Conservation (phyloP, 2,329 filamentous ascomycete species). For the Aspergillus novoparasiticus region DNA sequence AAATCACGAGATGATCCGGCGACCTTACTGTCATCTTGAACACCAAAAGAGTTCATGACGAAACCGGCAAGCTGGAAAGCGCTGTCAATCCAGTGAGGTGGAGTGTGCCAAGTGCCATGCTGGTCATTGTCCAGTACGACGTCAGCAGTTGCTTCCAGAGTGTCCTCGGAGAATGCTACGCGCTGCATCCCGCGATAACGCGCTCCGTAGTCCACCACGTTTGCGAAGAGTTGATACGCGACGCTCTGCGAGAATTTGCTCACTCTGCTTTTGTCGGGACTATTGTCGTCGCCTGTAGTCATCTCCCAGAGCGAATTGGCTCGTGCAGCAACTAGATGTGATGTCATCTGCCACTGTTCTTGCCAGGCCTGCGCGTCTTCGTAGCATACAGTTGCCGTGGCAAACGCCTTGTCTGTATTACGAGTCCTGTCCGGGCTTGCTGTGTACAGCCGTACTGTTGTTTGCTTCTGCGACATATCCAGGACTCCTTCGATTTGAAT, state of each 20-base stretch:
- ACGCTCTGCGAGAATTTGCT: slow-evolving; percentile 32
- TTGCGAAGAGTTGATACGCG: slow-evolving; percentile 37
- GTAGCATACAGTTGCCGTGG: too few relatives aligned
- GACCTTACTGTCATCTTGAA: slow-evolving; percentile 10
- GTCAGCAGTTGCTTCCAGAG: slow-evolving; percentile 32
- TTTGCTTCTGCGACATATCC: too few relatives aligned
- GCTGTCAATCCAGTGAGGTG: slow-evolving; percentile 43
- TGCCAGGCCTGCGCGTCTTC: too few relatives aligned
- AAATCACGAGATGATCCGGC: slow-evolving; percentile 25
- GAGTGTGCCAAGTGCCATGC: slow-evolving; percentile 32
- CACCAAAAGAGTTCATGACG: slow-evolving; percentile 29
- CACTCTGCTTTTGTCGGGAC: slow-evolving; percentile 22
- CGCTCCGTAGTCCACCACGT: slow-evolving; percentile 30
- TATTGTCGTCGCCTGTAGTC: too few relatives aligned
- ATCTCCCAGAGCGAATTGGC: too few relatives aligned
- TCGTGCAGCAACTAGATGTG: slow-evolving; percentile 25
- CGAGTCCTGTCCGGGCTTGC: too few relatives aligned
- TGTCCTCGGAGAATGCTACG: slow-evolving; percentile 29
- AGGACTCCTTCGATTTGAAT: slow-evolving; percentile 17
- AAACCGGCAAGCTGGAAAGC: slow-evolving; percentile 40
- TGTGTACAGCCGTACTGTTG: too few relatives aligned
- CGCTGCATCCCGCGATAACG: slow-evolving; percentile 35
- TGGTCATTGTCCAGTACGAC: slow-evolving; percentile 26
- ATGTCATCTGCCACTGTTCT: too few relatives aligned
- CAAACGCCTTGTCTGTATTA: too few relatives aligned